phyloP scores from a whole-genome alignment of 1,139 yeast genomes.

The Yamadazyma friedrichii region DNA sequence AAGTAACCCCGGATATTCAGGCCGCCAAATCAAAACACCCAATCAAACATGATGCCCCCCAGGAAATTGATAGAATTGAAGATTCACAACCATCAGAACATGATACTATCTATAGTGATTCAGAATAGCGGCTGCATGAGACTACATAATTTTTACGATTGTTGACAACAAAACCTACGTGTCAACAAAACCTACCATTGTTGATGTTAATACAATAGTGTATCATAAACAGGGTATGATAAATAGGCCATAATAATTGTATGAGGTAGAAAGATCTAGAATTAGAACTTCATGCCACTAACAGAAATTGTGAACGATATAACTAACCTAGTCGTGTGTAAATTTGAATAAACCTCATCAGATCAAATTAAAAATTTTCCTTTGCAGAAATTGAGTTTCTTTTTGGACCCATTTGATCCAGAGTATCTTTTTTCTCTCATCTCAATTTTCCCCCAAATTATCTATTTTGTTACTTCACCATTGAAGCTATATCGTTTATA shows the following conservation, averaged over 20 bases:
- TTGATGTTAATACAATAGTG: no score
- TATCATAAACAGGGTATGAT: no score
- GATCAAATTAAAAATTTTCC: slow-evolving; percentile 1
- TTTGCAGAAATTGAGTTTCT: not conserved
- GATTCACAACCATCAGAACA: slow-evolving; percentile 1
- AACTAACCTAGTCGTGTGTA: not conserved
- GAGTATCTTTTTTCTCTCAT: no score
- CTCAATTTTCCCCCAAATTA: no score
- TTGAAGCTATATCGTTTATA: no score
- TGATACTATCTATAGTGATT: slow-evolving; percentile 4
- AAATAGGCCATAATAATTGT: no score
- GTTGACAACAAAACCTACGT: no score
- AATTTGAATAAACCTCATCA: not conserved
- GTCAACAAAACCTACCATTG: no score
- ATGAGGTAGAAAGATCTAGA: no score
- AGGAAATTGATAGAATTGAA: not conserved
- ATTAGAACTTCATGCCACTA: no score
- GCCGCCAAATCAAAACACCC: not conserved
- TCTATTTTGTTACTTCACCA: no score
- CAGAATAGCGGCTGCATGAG: slow-evolving; percentile 2
- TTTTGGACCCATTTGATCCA: not conserved
- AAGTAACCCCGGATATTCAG: not conserved
- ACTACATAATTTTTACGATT: no score
- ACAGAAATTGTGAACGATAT: slow-evolving; percentile 3
- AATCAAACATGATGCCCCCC: not conserved